phyloP scores from a whole-genome alignment of 495 filamentous ascomycete species.

The Xanthoparmelia taractica region DNA sequence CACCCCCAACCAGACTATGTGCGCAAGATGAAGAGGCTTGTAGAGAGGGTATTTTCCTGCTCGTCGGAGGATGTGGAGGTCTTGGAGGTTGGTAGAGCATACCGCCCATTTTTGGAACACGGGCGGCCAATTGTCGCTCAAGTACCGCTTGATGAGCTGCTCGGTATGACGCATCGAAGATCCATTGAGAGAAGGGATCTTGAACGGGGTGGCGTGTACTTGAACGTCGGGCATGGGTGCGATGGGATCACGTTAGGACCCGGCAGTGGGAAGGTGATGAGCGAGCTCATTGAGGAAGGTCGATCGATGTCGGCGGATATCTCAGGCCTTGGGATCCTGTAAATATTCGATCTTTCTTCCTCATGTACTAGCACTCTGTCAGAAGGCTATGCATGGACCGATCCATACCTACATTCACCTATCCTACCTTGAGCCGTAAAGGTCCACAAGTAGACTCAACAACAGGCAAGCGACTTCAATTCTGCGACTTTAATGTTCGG shows the following conservation, averaged over 20 bases:
- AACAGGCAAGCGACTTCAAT: neutral
- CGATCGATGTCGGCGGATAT: neutral
- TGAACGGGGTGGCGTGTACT: neutral
- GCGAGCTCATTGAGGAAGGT: neutral
- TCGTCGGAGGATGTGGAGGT: neutral
- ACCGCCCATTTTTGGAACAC: neutral
- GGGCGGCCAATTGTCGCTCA: neutral
- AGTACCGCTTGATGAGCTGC: neutral
- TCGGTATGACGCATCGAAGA: neutral
- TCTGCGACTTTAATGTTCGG: neutral
- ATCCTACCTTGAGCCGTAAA: neutral
- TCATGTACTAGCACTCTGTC: neutral
- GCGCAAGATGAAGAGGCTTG: neutral
- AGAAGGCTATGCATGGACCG: neutral
- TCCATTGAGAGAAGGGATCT: neutral
- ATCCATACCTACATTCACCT: neutral
- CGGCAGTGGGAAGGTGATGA: slow-evolving; percentile 1
- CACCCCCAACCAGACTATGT: neutral
- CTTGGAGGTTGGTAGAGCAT: slow-evolving; percentile 1
- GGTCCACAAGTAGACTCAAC: neutral
- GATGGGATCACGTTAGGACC: neutral
- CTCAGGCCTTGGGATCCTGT: neutral
- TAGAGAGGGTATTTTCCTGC: neutral
- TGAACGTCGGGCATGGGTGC: neutral
- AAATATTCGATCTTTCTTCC: neutral